These are phyloP conservation scores for Talaromyces sp. DNA, from an alignment of 2,329 filamentous ascomycete genomes.

Conservation along the genomic window DNA sequence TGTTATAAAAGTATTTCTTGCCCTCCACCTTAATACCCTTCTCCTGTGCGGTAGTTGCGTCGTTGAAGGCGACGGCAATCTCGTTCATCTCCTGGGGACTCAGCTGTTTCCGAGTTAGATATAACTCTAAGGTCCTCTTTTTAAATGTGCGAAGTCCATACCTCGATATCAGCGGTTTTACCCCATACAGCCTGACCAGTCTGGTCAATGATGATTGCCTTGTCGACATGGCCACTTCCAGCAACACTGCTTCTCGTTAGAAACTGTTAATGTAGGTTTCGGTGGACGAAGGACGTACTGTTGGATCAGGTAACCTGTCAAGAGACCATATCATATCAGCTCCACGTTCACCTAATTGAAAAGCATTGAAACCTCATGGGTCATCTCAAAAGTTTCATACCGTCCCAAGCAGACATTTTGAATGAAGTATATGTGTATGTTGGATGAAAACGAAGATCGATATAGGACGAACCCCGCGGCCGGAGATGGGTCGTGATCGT, in stretches of 20 bases:
- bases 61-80: slow-evolving; percentile 49
- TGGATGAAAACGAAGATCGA: not conserved
- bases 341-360: not conserved
- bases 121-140: not conserved
- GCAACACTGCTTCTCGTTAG: not conserved
- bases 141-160: slow-evolving; percentile 41
- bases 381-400: slow-evolving; percentile 39
- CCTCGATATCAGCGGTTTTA: slow-evolving; percentile 62
- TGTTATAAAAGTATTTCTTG: slow-evolving; percentile 57
- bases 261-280: not conserved
- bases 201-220: slow-evolving; percentile 76
- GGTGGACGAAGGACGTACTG: slow-evolving; percentile 9
- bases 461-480: not conserved
- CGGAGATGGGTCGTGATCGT: not conserved
- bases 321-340: not conserved
- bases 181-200: slow-evolving; percentile 82
- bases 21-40: not conserved
- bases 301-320: slow-evolving; percentile 5
- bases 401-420: slow-evolving; percentile 48
- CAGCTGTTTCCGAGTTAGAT: slow-evolving; percentile 33
- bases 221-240: slow-evolving; percentile 51
- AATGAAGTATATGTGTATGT: not conserved
- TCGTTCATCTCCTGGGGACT: slow-evolving; percentile 51
- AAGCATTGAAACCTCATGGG: not conserved
- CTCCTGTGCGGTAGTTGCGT: slow-evolving; percentile 22